Base-by-base conservation (phyloP, 2,329 filamentous ascomycete species). In the Meredithiella fracta region DNA sequence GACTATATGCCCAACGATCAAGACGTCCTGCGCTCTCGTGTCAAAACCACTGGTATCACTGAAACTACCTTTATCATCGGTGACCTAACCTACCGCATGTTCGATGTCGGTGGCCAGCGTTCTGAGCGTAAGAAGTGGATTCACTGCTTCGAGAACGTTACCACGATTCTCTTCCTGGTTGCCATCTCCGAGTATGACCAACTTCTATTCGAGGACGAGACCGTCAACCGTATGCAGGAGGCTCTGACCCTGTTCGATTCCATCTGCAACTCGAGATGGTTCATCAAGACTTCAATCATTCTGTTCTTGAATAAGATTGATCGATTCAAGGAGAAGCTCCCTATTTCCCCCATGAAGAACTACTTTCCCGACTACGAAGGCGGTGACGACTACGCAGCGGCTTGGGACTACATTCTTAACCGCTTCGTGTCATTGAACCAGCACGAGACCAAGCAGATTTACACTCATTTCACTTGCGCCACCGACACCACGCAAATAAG, bases 81-180 rank as follows among this genome's bases (percentile, higher is more conserved):
- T 62, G 86, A 95, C 65, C 75, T 96, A 61, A 95, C 89, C 58
- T 96, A 95, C 74, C 82, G 89, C 62, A 95, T 96, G 90, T 95
- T 95, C 71, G 90, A 96, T 65, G 90, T 96, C 49, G 90, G 90
- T 77, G 91, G 90, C 62, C 90, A 95, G 72, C 81, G 90, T 68
- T 95, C 88, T 5, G 90, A 96, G 72, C 83, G 90, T 68, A 96
- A 96, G 85, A 96, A 96, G 80, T 96, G 90, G 90, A 96, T 96
- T 64, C 90, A 96, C 74, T 95, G 90, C 74, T 96, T 96, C 71
- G 90, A 96, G 74, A 95, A 96, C 65, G 90, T 96, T 65, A 95
- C 89, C 7, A 94, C 90, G 8, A 94, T 96, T 63, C 84, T 96
- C 40, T 96, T 96, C 82, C 74, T 95, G 56, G 91, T 96, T 62